Conservation (phyloP, 1,284 basidiomycete species). For the Pascua guehoae region DNA sequence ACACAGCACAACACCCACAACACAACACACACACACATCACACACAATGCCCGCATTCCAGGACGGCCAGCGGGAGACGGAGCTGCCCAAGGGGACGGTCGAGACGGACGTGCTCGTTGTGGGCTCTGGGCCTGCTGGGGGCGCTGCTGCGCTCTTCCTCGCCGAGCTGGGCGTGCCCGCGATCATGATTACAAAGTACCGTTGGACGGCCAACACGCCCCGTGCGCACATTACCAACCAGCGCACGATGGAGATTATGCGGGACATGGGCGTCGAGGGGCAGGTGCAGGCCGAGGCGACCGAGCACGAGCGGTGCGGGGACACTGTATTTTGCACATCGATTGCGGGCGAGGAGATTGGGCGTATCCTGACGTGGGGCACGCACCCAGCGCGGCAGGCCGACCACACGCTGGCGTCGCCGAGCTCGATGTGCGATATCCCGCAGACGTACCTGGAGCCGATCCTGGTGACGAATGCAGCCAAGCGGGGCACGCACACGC, state of each 20-base stretch:
- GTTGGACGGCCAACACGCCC: conserved; percentile 17
- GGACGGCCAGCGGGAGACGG: conserved; percentile 15
- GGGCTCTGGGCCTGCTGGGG: conserved; percentile 13
- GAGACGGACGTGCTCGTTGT: conserved; percentile 16
- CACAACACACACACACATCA: too few relatives aligned
- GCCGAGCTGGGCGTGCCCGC: conserved; percentile 11
- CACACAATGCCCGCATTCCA: conserved; percentile 13
- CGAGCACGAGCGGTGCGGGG: conserved; percentile 15
- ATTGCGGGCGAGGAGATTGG: conserved; percentile 17
- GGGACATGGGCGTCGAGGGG: conserved; percentile 17
- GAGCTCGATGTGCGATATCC: conserved; percentile 16
- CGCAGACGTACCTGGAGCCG: conserved; percentile 20
- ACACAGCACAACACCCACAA: too few relatives aligned
- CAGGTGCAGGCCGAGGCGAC: conserved; percentile 13
- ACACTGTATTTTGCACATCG: conserved; percentile 18
- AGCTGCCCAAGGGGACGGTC: conserved; percentile 9
- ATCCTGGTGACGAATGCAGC: conserved; percentile 8
- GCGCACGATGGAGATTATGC: conserved; percentile 18
- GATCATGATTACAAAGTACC: conserved; percentile 14
- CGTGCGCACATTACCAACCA: conserved; percentile 19
- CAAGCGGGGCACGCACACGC: conserved; percentile 17
- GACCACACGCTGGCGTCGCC: conserved; percentile 16
- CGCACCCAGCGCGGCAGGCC: conserved; percentile 12
- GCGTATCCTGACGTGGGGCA: conserved; percentile 17
- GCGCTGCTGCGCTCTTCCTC: conserved; percentile 14